Percentiles rank a stretch among this genome's conserved stretches.
phyloP scores from a whole-genome alignment of 2,329 filamentous ascomycete species.

The Mollisia scopiformis region DNA sequence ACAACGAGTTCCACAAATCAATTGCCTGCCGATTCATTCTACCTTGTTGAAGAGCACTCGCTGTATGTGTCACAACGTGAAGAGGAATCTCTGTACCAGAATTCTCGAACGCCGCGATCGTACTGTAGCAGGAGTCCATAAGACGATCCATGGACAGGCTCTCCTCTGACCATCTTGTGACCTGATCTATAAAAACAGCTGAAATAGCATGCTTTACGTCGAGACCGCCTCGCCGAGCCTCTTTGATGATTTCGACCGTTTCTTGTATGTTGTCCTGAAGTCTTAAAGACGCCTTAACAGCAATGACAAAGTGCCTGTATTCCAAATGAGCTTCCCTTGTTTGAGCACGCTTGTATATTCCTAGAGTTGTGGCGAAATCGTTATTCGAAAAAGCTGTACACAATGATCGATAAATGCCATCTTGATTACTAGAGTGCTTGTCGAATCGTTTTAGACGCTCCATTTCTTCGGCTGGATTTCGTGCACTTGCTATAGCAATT shows the following conservation, averaged over 20 bases:
- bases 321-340: constrained; percentile 14
- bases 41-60: constrained; percentile 28
- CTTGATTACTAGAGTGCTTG: constrained; percentile 2
- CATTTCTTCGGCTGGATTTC: background rate
- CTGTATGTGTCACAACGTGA: constrained; percentile 30
- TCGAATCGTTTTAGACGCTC: constrained; percentile 8
- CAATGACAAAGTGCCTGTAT: constrained; percentile 24
- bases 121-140: constrained; percentile 11
- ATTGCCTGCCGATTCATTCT: constrained; percentile 26
- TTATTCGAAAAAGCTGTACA: constrained; percentile 20
- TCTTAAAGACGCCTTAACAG: constrained; percentile 32
- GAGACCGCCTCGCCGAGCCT: constrained; percentile 23
- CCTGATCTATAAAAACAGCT: constrained; percentile 30
- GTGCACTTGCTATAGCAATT: constrained; percentile 18
- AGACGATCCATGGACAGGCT: constrained; percentile 7
- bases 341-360: constrained; percentile 30
- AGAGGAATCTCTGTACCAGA: constrained; percentile 26
- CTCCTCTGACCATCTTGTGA: constrained; percentile 14
- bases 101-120: constrained; percentile 25
- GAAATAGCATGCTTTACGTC: constrained; percentile 25
- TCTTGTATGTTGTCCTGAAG: constrained; percentile 12
- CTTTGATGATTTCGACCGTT: constrained; percentile 26
- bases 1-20: constrained; percentile 33
- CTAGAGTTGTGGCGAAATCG: constrained; percentile 22
- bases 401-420: constrained; percentile 25